Evolutionary conservation across 108 stramenopile genomes (phyloP).

Genomic region (Stephanodiscus triporus): DNA sequence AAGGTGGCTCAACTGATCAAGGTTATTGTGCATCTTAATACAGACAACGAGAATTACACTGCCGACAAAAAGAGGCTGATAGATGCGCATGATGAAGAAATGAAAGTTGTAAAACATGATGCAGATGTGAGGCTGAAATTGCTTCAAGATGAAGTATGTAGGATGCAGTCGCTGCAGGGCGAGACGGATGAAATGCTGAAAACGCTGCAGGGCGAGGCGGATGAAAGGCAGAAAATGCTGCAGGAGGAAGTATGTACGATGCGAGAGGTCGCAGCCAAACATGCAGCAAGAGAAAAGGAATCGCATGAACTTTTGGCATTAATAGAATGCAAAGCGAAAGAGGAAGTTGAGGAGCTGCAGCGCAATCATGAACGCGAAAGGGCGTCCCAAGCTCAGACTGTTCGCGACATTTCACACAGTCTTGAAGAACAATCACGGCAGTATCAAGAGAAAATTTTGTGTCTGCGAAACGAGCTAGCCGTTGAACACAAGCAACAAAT

Average conservation of each 20-base stretch:
- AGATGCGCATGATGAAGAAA: constrained; percentile 11
- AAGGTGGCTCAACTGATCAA: constrained; percentile 42
- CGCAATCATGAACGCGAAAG: constrained; percentile 11
- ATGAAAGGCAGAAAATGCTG: constrained; percentile 9
- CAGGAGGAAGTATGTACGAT: constrained; percentile 7
- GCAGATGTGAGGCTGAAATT: constrained; percentile 4
- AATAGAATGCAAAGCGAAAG: constrained; percentile 7
- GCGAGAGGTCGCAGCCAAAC: constrained; percentile 17
- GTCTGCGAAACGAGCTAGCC: constrained; percentile 27
- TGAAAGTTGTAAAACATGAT: constrained; percentile 20
- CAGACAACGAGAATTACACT: constrained; percentile 25
- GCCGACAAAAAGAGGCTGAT: constrained; percentile 24
- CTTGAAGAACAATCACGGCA: constrained; percentile 19
- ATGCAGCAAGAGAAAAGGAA: constrained; percentile 20
- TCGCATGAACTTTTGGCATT: constrained; percentile 8
- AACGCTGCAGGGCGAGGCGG: background rate
- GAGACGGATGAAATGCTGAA: background rate
- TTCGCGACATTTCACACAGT: constrained; percentile 7
- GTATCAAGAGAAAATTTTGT: constrained; percentile 11
- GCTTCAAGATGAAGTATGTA: constrained; percentile 12
- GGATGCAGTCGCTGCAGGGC: background rate
- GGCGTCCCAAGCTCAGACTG: constrained; percentile 4
- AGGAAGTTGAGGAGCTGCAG: constrained; percentile 5
- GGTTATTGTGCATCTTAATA: constrained; percentile 33
- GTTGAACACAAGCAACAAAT: constrained; percentile 7